Conservation (phyloP, 441 rosid genomes). For the Macaranga tanarius region DNA sequence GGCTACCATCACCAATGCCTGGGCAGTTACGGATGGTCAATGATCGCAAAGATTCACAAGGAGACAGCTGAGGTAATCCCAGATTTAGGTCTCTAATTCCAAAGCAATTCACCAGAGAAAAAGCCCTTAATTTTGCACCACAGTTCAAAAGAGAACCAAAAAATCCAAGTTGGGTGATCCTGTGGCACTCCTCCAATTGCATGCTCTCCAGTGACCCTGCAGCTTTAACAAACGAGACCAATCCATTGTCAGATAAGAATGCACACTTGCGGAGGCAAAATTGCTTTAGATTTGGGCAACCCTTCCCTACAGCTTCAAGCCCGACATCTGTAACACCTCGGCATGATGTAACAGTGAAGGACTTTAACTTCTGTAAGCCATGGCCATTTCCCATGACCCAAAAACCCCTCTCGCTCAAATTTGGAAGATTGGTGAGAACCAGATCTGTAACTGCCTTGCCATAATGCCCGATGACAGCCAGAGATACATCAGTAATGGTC, state of each 20-base stretch:
- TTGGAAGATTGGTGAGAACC: constrained; percentile 53
- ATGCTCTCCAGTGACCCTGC: constrained; percentile 67
- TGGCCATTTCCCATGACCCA: constrained; percentile 95
- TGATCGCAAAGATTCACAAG: constrained; percentile 55
- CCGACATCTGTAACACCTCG: constrained; percentile 68
- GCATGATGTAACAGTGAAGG: constrained; percentile 61
- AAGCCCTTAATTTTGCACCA: constrained; percentile 64
- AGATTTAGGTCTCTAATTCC: constrained; percentile 63
- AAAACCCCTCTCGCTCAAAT: constrained; percentile 80
- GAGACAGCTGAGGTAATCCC: constrained; percentile 34
- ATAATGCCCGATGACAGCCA: constrained; percentile 88
- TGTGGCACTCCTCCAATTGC: constrained; percentile 83
- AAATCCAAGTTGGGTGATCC: constrained; percentile 78
- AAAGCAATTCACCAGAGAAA: constrained; percentile 63
- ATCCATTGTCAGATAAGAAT: constrained; percentile 72
- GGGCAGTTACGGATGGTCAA: constrained; percentile 72
- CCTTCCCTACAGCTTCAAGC: constrained; percentile 70
- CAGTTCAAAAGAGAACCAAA: constrained; percentile 71
- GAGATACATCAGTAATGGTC: constrained; percentile 77
- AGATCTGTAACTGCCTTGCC: constrained; percentile 69
- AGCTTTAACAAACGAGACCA: constrained; percentile 62
- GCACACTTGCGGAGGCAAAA: constrained; percentile 57
- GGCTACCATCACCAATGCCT: constrained; percentile 72
- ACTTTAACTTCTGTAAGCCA: constrained; percentile 64
- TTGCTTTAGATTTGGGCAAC: constrained; percentile 72